Evolutionary conservation across 352 stramenopile genomes (phyloP).

Genomic region (Globisporangium barbulae): DNA sequence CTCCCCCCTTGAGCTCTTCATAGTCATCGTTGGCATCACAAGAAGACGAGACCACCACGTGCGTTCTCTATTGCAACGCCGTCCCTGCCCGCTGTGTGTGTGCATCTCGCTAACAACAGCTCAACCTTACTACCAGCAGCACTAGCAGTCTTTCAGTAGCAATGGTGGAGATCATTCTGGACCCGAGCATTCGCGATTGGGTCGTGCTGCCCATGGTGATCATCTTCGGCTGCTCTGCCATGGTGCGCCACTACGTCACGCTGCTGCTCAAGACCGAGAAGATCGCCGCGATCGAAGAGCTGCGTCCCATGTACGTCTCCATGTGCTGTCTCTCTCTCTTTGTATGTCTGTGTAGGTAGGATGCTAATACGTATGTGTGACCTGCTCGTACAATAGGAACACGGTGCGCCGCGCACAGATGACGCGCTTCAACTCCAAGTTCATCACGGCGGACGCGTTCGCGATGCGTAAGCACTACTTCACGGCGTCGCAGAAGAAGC

Average conservation of each 20-base stretch:
- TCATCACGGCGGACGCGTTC: constrained; percentile 81
- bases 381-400: constrained; percentile 46
- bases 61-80: background rate
- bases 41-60: background rate
- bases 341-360: background rate
- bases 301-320: constrained; percentile 62
- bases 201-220: constrained; percentile 97
- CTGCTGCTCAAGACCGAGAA: constrained; percentile 83
- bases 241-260: constrained; percentile 85
- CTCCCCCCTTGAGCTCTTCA: constrained; percentile 6
- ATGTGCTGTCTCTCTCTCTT: background rate
- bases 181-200: constrained; percentile 93
- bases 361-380: background rate
- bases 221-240: constrained; percentile 89
- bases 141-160: background rate
- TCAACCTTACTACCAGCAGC: background rate
- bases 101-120: background rate
- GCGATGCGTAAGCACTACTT: constrained; percentile 90
- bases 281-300: constrained; percentile 68
- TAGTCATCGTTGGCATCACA: background rate
- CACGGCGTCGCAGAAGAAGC: constrained; percentile 86
- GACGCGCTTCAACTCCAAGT: constrained; percentile 88
- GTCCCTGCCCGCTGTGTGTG: background rate
- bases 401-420: constrained; percentile 82
- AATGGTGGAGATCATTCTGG: constrained; percentile 90